These are phyloP conservation scores for Xylariaceae sp. DNA, from an alignment of 2,329 filamentous ascomycete genomes.

Conservation along the genomic window DNA sequence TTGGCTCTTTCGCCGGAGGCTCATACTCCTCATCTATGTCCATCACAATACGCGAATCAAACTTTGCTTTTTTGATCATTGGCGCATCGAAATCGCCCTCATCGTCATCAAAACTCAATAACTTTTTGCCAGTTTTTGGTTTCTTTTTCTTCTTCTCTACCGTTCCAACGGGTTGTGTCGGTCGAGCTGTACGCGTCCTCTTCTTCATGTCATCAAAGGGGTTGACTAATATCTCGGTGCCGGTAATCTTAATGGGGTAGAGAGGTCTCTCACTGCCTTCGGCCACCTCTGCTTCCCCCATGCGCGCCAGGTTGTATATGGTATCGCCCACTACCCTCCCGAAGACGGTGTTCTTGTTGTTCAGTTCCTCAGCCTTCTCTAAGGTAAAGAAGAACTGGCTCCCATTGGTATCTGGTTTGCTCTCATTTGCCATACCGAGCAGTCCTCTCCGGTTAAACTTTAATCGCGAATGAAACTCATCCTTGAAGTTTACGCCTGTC, in stretches of 20 bases:
- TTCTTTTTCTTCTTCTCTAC: slow-evolving; percentile 68
- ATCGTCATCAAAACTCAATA: slow-evolving; percentile 79
- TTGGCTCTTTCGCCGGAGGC: slow-evolving; percentile 36
- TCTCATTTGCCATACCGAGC: slow-evolving; percentile 94
- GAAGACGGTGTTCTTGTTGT: slow-evolving; percentile 91
- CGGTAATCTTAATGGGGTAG: slow-evolving; percentile 81
- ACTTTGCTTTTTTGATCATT: slow-evolving; percentile 77
- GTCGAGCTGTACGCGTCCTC: slow-evolving; percentile 63
- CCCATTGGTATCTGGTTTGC: slow-evolving; percentile 78
- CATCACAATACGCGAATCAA: slow-evolving; percentile 76
- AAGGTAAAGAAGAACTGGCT: slow-evolving; percentile 98
- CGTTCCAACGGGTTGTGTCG: slow-evolving; percentile 52
- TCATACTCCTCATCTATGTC: slow-evolving; percentile 54
- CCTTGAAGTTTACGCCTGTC: slow-evolving; percentile 69
- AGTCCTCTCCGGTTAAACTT: slow-evolving; percentile 92
- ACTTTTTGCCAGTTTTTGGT: slow-evolving; percentile 75
- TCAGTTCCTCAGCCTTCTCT: slow-evolving; percentile 82
- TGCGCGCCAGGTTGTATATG: slow-evolving; percentile 94
- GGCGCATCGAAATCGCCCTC: slow-evolving; percentile 67
- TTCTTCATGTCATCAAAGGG: slow-evolving; percentile 83
- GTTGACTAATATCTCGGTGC: slow-evolving; percentile 78
- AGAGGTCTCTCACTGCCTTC: slow-evolving; percentile 82
- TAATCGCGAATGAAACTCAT: slow-evolving; percentile 90
- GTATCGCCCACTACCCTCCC: slow-evolving; percentile 91
- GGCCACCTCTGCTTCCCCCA: slow-evolving; percentile 84